phyloP scores from a whole-genome alignment of 208 protist genomes.

The Trypanosoma mega region DNA sequence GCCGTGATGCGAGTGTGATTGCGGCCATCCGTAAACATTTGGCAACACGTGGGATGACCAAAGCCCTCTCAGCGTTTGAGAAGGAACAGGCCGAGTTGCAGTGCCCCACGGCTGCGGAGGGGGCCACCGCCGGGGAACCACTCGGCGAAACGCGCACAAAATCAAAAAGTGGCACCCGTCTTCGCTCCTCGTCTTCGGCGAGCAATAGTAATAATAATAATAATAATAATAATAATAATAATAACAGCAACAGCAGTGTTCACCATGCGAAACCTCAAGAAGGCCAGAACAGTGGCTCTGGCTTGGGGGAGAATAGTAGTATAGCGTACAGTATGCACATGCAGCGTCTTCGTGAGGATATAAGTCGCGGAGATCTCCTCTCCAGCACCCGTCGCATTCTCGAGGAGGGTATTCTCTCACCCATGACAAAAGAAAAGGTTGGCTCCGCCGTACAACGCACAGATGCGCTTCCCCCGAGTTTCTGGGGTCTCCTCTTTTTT shows the following conservation, averaged over 20 bases:
- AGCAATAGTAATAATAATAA: too few relatives aligned
- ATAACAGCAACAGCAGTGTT: not conserved
- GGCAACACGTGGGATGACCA: slow-evolving; percentile 41
- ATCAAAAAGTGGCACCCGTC: too few relatives aligned
- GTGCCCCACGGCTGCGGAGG: slow-evolving; percentile 1
- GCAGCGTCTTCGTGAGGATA: slow-evolving; percentile 14
- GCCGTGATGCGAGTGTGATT: slow-evolving; percentile 37
- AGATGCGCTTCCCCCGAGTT: slow-evolving; percentile 11
- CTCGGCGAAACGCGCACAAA: not conserved
- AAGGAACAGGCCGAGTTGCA: slow-evolving; percentile 36
- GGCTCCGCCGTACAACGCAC: not conserved
- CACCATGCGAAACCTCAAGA: not conserved
- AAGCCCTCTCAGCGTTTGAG: slow-evolving; percentile 38
- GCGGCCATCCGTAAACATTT: slow-evolving; percentile 57
- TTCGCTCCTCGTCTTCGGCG: too few relatives aligned
- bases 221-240: not conserved
- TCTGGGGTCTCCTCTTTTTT: slow-evolving; percentile 38
- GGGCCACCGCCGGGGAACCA: not conserved
- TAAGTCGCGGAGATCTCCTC: slow-evolving; percentile 24
- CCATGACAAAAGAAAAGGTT: slow-evolving; percentile 16
- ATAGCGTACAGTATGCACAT: slow-evolving; percentile 27
- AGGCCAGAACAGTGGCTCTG: not conserved
- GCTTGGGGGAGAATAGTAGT: not conserved
- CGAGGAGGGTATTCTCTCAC: slow-evolving; percentile 19
- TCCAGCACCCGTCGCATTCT: slow-evolving; percentile 17